These are phyloP conservation scores for Solanum microdontum DNA, from an alignment of 257 asterid species.

Conservation along the genomic window DNA sequence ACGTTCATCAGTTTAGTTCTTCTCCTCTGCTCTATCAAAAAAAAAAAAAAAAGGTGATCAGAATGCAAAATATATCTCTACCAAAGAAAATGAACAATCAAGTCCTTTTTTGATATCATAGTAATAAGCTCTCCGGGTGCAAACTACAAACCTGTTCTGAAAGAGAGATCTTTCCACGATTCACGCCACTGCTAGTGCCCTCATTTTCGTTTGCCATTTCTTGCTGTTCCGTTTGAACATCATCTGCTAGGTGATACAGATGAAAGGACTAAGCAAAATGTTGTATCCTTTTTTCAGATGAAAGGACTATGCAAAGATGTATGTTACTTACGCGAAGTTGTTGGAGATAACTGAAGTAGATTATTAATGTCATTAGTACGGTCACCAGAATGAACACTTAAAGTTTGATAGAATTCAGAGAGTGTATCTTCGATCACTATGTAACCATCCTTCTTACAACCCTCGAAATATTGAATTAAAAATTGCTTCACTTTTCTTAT, in stretches of 20 bases:
- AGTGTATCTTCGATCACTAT: constrained; percentile 43
- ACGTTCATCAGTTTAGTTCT: constrained; percentile 40
- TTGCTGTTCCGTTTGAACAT: constrained; percentile 3
- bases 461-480: constrained; percentile 44
- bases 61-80: neutral
- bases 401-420: constrained; percentile 37
- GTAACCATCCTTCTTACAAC: constrained; percentile 40
- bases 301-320: neutral
- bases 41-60: neutral
- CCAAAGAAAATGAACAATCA: neutral
- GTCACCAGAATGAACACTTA: constrained; percentile 35
- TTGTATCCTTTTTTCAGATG: neutral
- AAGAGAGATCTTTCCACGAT: constrained; percentile 15
- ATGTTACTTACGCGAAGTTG: constrained; percentile 18
- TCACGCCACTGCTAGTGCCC: constrained; percentile 10
- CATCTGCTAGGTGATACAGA: constrained; percentile 1
- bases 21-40: constrained; percentile 49
- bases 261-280: neutral
- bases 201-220: neutral
- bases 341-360: constrained; percentile 19
- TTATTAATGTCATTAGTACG: neutral
- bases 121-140: neutral
- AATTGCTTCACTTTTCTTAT: constrained; percentile 38
- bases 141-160: constrained; percentile 37
- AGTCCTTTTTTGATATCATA: neutral